Evolutionary conservation across 2,329 filamentous ascomycete genomes (phyloP), one percentile per base, ranked within the genome.

Genomic region (Rasamsonia emersonii): DNA sequence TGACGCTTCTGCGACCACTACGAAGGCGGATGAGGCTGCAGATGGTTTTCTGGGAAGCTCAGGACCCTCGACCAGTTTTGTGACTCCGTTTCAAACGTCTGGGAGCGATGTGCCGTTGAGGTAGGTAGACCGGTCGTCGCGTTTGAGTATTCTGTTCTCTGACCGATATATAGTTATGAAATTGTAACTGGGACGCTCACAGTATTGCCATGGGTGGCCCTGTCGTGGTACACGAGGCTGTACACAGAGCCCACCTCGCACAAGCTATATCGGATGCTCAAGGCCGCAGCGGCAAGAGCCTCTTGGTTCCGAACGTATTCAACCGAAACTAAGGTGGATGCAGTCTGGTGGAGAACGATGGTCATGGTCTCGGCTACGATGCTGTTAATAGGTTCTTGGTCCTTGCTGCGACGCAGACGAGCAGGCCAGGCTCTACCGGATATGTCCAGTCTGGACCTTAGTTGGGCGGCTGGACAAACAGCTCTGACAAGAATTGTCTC

Each of bases 171-270:
- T 32, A 61, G 67, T 10, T 54, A 61, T 16, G 69, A 74, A 46
- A 51, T 65, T 4, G 39, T 72, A 35, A 68, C 67, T 4, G 68
- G 67, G 15, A 42, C 71, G 33, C 52, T 75, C 18, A 43, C 54
- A 7, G 44, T 51, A 11, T 33, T 56, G 16, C 57, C 57, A 14
- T 60, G 57, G 57, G 47, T 59, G 15, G 44, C 43, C 5, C 24
- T 59, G 7, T 60, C 57, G 10, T 61, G 57, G 57, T 58, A 54
- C 23, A 46, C 50, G 19, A 42, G 43, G 25, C 41, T 45, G 13
- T 50, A 47, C 35, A 43, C 41, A 19, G 39, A 49, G 24, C 31
- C 35, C 2, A 38, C 35, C 10, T 38, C 35, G 16, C 35, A 38
- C 13, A 38, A 38, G 30, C 19, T 38, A 10, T 38, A 32, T 31